phyloP scores from a whole-genome alignment of 768 basidiomycete genomes.

The Tricholoma flavovirens region DNA sequence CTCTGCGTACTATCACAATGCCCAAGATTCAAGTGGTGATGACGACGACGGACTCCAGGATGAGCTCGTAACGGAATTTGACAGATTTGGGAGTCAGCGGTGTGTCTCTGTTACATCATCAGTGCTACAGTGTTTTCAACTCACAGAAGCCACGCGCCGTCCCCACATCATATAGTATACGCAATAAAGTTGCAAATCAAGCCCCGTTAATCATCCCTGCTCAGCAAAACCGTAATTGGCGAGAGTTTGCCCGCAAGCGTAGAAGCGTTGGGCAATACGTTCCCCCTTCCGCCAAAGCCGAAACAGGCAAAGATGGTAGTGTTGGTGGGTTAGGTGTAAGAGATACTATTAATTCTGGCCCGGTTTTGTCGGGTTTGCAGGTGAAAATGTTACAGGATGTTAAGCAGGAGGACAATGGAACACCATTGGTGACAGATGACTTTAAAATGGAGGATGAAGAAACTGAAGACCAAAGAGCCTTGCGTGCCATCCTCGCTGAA shows the following conservation, averaged over 20 bases:
- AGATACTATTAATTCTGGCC: slow-evolving; percentile 74
- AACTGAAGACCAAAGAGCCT: slow-evolving; percentile 74
- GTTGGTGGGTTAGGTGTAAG: slow-evolving; percentile 72
- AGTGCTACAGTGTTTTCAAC: slow-evolving; percentile 52
- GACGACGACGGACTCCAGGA: slow-evolving; percentile 52
- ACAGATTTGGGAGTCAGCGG: slow-evolving; percentile 76
- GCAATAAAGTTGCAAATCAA: slow-evolving; percentile 39
- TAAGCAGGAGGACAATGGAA: slow-evolving; percentile 24
- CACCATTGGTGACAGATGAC: slow-evolving; percentile 15
- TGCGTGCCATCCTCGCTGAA: slow-evolving; percentile 71
- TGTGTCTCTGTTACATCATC: slow-evolving; percentile 45
- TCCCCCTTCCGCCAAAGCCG: slow-evolving; percentile 52
- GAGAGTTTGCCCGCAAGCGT: slow-evolving; percentile 67
- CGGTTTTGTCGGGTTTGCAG: slow-evolving; percentile 65
- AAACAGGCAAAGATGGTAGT: slow-evolving; percentile 62
- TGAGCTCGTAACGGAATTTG: slow-evolving; percentile 67
- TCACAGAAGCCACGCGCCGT: slow-evolving; percentile 52
- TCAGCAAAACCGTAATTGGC: slow-evolving; percentile 87
- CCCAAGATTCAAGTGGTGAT: slow-evolving; percentile 53
- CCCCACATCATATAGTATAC: slow-evolving; percentile 31
- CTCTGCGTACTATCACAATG: slow-evolving; percentile 21
- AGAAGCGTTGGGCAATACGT: slow-evolving; percentile 51
- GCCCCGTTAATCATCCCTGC: slow-evolving; percentile 82
- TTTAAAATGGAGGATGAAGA: slow-evolving; percentile 33
- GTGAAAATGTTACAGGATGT: slow-evolving; percentile 32